These are phyloP conservation scores for Rhytidhysteron rufulum DNA, from an alignment of 2,329 filamentous ascomycete genomes.

Conservation along the genomic window DNA sequence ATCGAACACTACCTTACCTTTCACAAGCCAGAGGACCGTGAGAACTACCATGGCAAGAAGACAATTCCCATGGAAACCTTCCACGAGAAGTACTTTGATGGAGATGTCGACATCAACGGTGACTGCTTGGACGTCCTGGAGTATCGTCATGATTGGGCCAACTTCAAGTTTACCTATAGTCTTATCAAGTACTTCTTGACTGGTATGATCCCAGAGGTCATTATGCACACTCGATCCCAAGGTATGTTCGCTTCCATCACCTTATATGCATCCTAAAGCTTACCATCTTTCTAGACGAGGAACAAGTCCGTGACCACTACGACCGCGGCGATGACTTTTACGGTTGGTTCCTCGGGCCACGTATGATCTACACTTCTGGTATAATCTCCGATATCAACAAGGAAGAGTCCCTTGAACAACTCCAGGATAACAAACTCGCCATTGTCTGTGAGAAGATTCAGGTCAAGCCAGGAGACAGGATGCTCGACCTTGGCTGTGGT, in stretches of 20 bases:
- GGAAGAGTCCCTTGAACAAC: constrained; percentile 88
- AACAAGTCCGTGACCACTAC: constrained; percentile 96
- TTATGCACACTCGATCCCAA: constrained; percentile 89
- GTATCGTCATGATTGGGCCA: constrained; percentile 96
- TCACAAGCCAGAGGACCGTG: constrained; percentile 57
- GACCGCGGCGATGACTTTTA: constrained; percentile 98
- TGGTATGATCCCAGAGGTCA: constrained; percentile 81
- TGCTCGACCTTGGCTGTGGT: constrained; percentile 95
- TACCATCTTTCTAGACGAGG: constrained; percentile 64
- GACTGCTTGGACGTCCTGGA: constrained; percentile 86
- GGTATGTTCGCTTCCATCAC: constrained; percentile 45
- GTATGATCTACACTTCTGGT: constrained; percentile 98
- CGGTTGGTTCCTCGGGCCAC: constrained; percentile 94
- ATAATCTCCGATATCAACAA: constrained; percentile 82
- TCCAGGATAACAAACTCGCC: constrained; percentile 96
- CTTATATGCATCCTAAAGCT: not conserved
- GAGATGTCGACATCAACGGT: constrained; percentile 91
- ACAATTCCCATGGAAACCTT: constrained; percentile 92
- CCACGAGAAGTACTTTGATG: constrained; percentile 96
- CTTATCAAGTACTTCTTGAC: constrained; percentile 87
- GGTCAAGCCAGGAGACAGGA: constrained; percentile 71
- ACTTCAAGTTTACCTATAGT: constrained; percentile 81
- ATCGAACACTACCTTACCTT: constrained; percentile 89
- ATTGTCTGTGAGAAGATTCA: constrained; percentile 95
- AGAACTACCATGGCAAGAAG: constrained; percentile 71